A percentile compares a stretch with the other conserved stretches of the same genome.
Conservation (phyloP, 352 stramenopile genomes). For the Phytophthora ohioensis region DNA sequence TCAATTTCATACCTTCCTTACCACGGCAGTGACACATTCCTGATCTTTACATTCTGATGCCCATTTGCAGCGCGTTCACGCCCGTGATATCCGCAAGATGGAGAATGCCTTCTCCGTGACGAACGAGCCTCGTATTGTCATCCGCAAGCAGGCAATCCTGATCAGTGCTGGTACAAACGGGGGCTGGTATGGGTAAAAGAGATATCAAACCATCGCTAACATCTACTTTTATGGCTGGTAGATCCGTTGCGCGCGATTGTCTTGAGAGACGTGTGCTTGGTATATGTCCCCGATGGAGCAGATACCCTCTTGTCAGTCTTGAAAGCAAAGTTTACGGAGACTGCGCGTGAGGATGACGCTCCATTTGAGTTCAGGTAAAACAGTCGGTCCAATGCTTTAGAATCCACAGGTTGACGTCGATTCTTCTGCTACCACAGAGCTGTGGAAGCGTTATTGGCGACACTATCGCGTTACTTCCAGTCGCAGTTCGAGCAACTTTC, state of each 20-base stretch:
- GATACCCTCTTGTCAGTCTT: constrained; percentile 53
- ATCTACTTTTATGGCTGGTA: constrained; percentile 6
- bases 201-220: too few relatives aligned
- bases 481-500: constrained; percentile 53
- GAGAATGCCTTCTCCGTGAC: constrained; percentile 73
- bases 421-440: constrained; percentile 30
- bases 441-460: constrained; percentile 61
- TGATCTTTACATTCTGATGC: neutral
- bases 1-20: neutral
- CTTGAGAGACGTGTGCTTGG: constrained; percentile 54
- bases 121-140: constrained; percentile 66
- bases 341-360: constrained; percentile 50
- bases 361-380: constrained; percentile 59
- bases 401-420: constrained; percentile 1
- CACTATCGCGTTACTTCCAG: constrained; percentile 67
- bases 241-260: constrained; percentile 69
- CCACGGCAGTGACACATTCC: too few relatives aligned
- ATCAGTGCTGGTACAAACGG: constrained; percentile 57
- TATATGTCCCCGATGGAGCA: constrained; percentile 56
- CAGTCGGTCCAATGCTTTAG: neutral
- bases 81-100: constrained; percentile 73
- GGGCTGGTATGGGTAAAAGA: too few relatives aligned
- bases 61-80: constrained; percentile 53
- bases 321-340: constrained; percentile 60
- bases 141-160: constrained; percentile 75